Evolutionary conservation across 2,329 filamentous ascomycete genomes (phyloP), one percentile per base, ranked within the genome.

Genomic region (Aspergillus aculeatus): DNA sequence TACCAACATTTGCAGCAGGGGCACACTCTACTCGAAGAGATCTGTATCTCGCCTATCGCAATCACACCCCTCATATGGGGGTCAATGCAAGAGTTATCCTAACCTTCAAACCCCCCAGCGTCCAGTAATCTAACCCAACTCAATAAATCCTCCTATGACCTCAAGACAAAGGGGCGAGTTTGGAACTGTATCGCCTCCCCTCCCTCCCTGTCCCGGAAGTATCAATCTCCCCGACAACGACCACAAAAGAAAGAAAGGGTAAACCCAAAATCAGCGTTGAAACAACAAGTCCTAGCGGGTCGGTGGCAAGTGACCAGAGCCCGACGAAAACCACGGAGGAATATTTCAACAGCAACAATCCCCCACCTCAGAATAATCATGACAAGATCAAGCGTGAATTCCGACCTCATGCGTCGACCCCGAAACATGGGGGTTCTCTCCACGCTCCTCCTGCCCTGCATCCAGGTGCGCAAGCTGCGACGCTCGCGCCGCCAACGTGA

Each of bases 401-500:
- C 53, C 7, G 14, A 21, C 53, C 44, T 55, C 53, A 55, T 55
- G 53, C 41, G 38, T 29, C 53, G 41, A 12, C 11, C 41, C 21
- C 41, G n/a, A 19, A 48, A 47, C 9, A 55, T 55, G 53, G 47
- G 47, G 44, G 31, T 44, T 10, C 41, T 55, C 9, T 55, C 44
- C 26, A 31, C 53, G 6, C 41, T 55, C 14, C 32, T 55, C 16
- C 21, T 53, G 10, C 53, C 53, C 29, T 55, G 53, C 29, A 32
- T 55, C 12, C 53, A 55, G 53, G 53, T 31, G 26, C 53, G 53
- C 26, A 55, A 55, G 31, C 41, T 55, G 19, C 41, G 44, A 6
- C 53, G 53, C 12, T 29, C 47, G n/a, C 24, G 41, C 32, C 53
- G 53, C 5, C 14, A 16, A 21, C 53, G 47, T 24, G 53, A 55